phyloP scores from a whole-genome alignment of 257 asterid species.

The Forsythia suspensa region DNA sequence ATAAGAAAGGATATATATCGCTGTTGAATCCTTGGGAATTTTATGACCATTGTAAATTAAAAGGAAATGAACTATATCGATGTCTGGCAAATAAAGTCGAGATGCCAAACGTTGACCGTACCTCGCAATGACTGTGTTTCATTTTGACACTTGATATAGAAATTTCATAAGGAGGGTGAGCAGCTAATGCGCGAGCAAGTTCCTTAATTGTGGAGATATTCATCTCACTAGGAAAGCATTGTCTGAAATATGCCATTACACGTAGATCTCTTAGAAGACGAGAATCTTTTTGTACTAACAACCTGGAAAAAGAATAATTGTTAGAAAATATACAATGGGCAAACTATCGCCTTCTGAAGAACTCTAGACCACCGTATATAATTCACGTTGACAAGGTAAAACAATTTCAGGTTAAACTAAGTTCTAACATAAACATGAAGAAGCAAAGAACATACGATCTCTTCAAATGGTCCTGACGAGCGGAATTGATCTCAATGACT shows the following conservation, averaged over 20 bases:
- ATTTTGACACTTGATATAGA: conserved; percentile 61
- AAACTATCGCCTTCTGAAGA: conserved; percentile 5
- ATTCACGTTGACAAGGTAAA: background rate
- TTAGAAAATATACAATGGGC: conserved; percentile 20
- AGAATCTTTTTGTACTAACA: conserved; percentile 64
- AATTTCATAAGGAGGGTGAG: conserved; percentile 81
- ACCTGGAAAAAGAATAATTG: conserved; percentile 39
- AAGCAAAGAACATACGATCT: conserved; percentile 64
- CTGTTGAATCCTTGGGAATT: background rate
- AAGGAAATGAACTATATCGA: background rate
- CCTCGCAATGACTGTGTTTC: conserved; percentile 86
- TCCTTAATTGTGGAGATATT: conserved; percentile 66
- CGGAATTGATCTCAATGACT: conserved; percentile 72
- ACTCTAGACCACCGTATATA: background rate
- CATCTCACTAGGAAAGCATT: conserved; percentile 70
- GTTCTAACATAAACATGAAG: conserved; percentile 15
- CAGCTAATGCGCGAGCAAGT: conserved; percentile 78
- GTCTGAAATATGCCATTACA: conserved; percentile 84
- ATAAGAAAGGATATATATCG: background rate
- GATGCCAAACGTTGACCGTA: conserved; percentile 28
- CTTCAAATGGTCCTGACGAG: conserved; percentile 62
- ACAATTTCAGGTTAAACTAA: background rate
- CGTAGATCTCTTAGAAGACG: conserved; percentile 68
- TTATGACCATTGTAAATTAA: background rate
- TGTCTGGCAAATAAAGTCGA: conserved; percentile 3